A percentile compares a stretch with the other conserved stretches of the same genome.
Evolutionary conservation across 805 yeast genomes (phyloP).

Genomic region (Wickerhamiella azyma): DNA sequence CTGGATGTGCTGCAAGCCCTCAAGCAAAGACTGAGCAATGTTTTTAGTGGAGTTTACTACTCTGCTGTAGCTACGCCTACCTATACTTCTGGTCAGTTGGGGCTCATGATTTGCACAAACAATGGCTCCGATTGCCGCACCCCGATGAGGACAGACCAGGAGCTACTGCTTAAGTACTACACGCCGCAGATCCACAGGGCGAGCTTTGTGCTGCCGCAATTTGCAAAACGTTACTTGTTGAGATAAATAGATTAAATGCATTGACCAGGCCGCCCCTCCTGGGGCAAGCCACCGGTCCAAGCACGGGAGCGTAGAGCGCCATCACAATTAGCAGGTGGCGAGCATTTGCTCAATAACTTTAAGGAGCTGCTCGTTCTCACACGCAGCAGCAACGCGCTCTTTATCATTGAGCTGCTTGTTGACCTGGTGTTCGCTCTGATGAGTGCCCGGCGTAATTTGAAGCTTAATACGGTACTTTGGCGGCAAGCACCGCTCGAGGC

Average conservation of each 20-base stretch:
- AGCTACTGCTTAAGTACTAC: slow-evolving; percentile 62
- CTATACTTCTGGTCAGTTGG: slow-evolving; percentile 93
- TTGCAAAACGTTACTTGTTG: slow-evolving; percentile 51
- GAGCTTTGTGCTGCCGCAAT: slow-evolving; percentile 81
- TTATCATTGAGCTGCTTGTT: slow-evolving; percentile 94
- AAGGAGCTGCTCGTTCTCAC: slow-evolving; percentile 86
- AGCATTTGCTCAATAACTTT: slow-evolving; percentile 90
- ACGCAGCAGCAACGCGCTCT: slow-evolving; percentile 96
- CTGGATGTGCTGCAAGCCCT: slow-evolving; percentile 69
- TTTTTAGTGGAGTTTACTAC: slow-evolving; percentile 85
- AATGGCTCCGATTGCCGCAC: slow-evolving; percentile 54
- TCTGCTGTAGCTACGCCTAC: slow-evolving; percentile 91
- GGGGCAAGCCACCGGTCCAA: neutral
- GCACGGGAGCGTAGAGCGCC: too few relatives aligned
- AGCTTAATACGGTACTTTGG: slow-evolving; percentile 70
- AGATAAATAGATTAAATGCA: neutral
- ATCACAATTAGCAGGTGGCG: slow-evolving; percentile 48
- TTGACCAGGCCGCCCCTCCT: too few relatives aligned
- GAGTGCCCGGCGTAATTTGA: slow-evolving; percentile 77
- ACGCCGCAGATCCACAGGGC: slow-evolving; percentile 74
- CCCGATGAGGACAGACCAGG: slow-evolving; percentile 27
- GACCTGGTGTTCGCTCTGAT: slow-evolving; percentile 90
- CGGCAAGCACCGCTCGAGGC: slow-evolving; percentile 80
- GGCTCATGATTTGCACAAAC: slow-evolving; percentile 93
- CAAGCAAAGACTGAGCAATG: slow-evolving; percentile 65